Percentiles rank a stretch among this genome's conserved stretches.
These are phyloP conservation scores for Ehretia macrophylla DNA, from an alignment of 257 asterid genomes.

Conservation along the genomic window DNA sequence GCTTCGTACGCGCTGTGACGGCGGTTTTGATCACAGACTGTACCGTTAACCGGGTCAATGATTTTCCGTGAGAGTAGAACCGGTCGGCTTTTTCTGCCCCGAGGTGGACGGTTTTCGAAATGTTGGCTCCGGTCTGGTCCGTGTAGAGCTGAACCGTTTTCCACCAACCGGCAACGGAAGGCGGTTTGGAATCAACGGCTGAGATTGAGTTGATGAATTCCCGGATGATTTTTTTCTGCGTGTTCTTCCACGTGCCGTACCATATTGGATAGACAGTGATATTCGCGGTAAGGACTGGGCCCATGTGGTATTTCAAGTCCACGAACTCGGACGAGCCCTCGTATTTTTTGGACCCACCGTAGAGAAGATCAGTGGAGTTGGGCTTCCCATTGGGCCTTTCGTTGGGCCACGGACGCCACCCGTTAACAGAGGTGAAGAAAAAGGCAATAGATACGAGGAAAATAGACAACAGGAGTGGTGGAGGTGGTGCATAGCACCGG, in stretches of 20 bases:
- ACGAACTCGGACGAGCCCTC: constrained; percentile 21
- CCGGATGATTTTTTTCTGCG: constrained; percentile 16
- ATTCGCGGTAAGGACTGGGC: constrained; percentile 17
- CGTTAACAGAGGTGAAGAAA: constrained; percentile 21
- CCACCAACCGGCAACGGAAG: constrained; percentile 23
- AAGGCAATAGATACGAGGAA: constrained; percentile 14
- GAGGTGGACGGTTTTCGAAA: constrained; percentile 10
- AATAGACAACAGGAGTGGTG: constrained; percentile 4
- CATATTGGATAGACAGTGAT: constrained; percentile 19
- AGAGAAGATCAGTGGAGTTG: constrained; percentile 8
- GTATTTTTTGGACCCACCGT: constrained; percentile 14
- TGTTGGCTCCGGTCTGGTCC: constrained; percentile 22
- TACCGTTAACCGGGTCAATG: constrained; percentile 13
- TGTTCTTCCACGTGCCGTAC: constrained; percentile 14
- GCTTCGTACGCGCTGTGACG: constrained; percentile 3
- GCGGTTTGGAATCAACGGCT: constrained; percentile 13
- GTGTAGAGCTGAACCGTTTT: constrained; percentile 22
- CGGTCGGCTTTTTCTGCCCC: constrained; percentile 21
- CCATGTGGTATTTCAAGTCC: constrained; percentile 18
- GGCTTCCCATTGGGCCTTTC: background rate
- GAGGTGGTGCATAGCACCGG: constrained; percentile 17
- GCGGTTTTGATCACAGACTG: constrained; percentile 18
- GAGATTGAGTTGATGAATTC: constrained; percentile 17
- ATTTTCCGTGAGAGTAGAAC: constrained; percentile 8
- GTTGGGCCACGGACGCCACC: constrained; percentile 52